These are phyloP conservation scores for Desmodesmus armatus DNA, from an alignment of 139 green algal species.

Conservation along the genomic window DNA sequence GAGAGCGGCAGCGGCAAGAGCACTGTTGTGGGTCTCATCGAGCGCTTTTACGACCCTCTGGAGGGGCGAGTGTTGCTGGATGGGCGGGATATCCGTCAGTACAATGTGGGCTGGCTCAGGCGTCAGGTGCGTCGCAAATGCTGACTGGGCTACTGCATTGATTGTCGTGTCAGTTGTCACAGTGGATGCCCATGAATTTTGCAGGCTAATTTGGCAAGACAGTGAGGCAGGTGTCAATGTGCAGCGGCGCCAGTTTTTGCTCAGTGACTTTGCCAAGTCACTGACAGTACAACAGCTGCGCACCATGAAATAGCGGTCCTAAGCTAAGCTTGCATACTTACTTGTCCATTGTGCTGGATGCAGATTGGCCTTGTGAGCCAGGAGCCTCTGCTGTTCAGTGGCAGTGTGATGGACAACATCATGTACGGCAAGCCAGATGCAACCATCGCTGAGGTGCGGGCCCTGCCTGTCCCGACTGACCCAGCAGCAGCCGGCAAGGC, in stretches of 20 bases:
- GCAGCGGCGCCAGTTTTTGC: too few species aligned
- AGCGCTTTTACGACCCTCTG: constrained; percentile 89
- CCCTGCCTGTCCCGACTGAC: too few species aligned
- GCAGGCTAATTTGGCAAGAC: too few species aligned
- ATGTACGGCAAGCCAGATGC: constrained; percentile 42
- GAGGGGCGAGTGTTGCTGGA: constrained; percentile 82
- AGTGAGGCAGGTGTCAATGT: too few species aligned
- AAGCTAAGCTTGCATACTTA: neutral
- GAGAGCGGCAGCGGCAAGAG: constrained; percentile 93
- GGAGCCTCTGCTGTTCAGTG: constrained; percentile 91
- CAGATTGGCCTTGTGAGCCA: constrained; percentile 88
- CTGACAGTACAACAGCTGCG: too few species aligned
- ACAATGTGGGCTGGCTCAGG: constrained; percentile 88
- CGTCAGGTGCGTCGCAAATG: constrained; percentile 57
- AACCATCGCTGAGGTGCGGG: constrained; percentile 19
- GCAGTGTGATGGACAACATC: constrained; percentile 87
- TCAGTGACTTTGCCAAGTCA: too few species aligned
- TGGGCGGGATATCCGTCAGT: constrained; percentile 77
- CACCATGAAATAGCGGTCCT: too few species aligned
- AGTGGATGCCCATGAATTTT: too few species aligned
- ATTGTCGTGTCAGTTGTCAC: too few species aligned
- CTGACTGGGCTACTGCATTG: too few species aligned
- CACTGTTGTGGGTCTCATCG: constrained; percentile 89
- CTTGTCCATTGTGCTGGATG: neutral
- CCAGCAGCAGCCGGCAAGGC: too few species aligned